These are phyloP conservation scores for Fusarium globosum DNA, from an alignment of 2,329 filamentous ascomycete genomes.

Conservation along the genomic window DNA sequence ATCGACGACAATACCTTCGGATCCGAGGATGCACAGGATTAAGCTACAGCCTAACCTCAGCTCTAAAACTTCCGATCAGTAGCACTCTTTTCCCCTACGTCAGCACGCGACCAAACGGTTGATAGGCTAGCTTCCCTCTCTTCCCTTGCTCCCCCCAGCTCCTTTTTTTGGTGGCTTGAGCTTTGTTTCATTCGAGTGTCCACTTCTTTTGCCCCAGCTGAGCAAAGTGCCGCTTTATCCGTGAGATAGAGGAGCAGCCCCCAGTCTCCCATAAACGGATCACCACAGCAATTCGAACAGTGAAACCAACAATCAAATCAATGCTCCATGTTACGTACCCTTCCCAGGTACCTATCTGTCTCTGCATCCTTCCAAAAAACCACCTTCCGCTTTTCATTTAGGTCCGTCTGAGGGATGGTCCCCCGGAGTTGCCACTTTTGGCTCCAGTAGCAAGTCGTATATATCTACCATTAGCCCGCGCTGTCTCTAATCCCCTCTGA, in stretches of 20 bases:
- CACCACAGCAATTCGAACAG: conserved; percentile 11
- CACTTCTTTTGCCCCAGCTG: conserved; percentile 28
- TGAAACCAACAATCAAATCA: not conserved
- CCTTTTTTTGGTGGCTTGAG: not conserved
- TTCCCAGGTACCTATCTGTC: conserved; percentile 3
- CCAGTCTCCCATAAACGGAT: not conserved
- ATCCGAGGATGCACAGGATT: not conserved
- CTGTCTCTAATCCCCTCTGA: not conserved
- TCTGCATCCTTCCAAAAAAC: conserved; percentile 1
- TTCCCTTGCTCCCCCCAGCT: not conserved
- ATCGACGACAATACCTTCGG: not conserved
- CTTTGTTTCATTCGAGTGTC: not conserved
- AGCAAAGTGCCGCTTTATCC: conserved; percentile 37
- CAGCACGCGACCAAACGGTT: conserved; percentile 16
- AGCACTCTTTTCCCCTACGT: not conserved
- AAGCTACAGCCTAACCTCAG: conserved; percentile 1
- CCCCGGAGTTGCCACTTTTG: conserved; percentile 5
- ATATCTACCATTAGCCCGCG: conserved; percentile 19
- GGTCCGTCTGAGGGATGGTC: not conserved
- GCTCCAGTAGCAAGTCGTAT: not conserved
- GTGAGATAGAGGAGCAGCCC: conserved; percentile 12
- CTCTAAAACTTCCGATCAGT: not conserved
- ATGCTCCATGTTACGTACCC: conserved; percentile 17
- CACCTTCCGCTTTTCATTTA: conserved; percentile 36
- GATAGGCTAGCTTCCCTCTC: conserved; percentile 13